These are phyloP conservation scores for Teratosphaeria zuluensis DNA, from an alignment of 2,329 filamentous ascomycete genomes.

Conservation along the genomic window DNA sequence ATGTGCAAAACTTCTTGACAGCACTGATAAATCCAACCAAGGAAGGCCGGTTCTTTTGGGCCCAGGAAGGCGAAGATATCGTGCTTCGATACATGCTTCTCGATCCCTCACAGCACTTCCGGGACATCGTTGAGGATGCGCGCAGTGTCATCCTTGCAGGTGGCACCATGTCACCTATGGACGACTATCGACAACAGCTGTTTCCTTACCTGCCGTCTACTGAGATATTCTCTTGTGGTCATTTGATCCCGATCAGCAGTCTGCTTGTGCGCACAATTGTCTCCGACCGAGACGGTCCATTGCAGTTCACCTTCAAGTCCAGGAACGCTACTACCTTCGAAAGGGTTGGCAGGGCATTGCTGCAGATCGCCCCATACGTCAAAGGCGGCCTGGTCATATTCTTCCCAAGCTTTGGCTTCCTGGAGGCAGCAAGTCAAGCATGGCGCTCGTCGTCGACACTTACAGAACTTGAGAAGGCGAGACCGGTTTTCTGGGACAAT, in stretches of 20 bases:
- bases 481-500: conserved; percentile 46
- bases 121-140: conserved; percentile 73
- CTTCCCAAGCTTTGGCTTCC: conserved; percentile 89
- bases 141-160: conserved; percentile 84
- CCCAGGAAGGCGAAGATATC: conserved; percentile 41
- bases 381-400: conserved; percentile 89
- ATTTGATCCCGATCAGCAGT: conserved; percentile 79
- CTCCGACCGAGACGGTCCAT: conserved; percentile 39
- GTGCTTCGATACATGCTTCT: conserved; percentile 76
- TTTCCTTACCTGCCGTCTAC: conserved; percentile 66
- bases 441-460: conserved; percentile 32
- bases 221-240: conserved; percentile 79
- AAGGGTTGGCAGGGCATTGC: conserved; percentile 63
- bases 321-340: conserved; percentile 57
- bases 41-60: conserved; percentile 53
- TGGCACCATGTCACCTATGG: conserved; percentile 96
- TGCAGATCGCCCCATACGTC: conserved; percentile 62
- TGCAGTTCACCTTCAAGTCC: conserved; percentile 83
- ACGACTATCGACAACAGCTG: conserved; percentile 77
- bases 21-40: conserved; percentile 77
- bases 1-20: conserved; percentile 60
- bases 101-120: conserved; percentile 85
- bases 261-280: conserved; percentile 67
- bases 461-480: conserved; percentile 9
- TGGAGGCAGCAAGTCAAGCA: conserved; percentile 54